These are phyloP conservation scores for Arctium minus DNA, from an alignment of 129 eudicot genomes.

Conservation along the genomic window DNA sequence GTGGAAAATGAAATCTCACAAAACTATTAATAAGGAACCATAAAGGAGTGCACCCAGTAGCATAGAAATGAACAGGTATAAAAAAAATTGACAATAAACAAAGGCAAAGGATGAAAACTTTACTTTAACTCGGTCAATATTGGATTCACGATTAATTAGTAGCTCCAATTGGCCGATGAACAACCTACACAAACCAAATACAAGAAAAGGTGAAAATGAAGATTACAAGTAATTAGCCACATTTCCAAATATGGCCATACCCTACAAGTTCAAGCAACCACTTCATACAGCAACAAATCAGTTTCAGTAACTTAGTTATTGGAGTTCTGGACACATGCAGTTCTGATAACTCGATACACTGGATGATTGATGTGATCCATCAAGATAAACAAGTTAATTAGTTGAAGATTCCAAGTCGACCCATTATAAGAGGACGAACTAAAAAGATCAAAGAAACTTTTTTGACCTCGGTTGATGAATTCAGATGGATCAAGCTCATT, in stretches of 20 bases:
- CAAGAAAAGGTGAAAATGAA: conserved; percentile 2
- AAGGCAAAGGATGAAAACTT: conserved; percentile 13
- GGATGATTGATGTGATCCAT: background rate
- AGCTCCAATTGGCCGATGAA: conserved; percentile 62
- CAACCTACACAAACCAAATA: conserved; percentile 46
- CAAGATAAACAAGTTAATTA: background rate
- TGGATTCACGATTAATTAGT: conserved; percentile 40
- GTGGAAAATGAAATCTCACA: conserved; percentile 19
- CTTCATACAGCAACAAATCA: conserved; percentile 2
- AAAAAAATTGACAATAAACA: background rate
- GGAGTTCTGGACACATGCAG: background rate
- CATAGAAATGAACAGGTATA: background rate
- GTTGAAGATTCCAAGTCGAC: background rate
- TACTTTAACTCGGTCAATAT: conserved; percentile 48
- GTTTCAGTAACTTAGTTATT: background rate
- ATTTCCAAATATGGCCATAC: background rate
- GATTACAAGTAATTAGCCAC: background rate
- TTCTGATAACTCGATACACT: background rate
- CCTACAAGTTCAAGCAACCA: conserved; percentile 6
- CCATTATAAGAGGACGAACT: background rate
- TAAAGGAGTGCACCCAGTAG: background rate
- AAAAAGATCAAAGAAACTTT: background rate
- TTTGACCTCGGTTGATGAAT: background rate
- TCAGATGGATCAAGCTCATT: background rate
- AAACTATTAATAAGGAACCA: conserved; percentile 10